Evolutionary conservation across 345 rosid genomes (phyloP).

Genomic region (Microthlaspi erraticum): DNA sequence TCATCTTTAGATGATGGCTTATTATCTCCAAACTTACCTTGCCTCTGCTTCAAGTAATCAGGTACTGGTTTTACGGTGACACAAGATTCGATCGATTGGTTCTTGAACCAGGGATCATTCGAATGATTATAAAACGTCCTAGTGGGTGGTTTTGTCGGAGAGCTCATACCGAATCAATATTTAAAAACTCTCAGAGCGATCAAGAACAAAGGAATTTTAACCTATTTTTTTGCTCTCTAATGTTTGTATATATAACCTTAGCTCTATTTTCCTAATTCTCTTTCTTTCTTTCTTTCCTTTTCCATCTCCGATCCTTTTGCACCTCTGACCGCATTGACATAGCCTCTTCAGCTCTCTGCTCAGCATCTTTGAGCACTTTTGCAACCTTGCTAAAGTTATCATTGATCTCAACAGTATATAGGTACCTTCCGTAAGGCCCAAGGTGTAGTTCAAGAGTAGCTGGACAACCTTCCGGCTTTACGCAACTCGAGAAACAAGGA

Average conservation of each 20-base stretch:
- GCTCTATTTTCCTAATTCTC: too few relatives aligned
- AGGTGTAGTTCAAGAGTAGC: too few relatives aligned
- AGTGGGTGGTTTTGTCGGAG: conserved; percentile 56
- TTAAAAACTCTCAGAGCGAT: neutral
- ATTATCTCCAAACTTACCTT: conserved; percentile 73
- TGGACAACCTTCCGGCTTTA: conserved; percentile 75
- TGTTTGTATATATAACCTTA: too few relatives aligned
- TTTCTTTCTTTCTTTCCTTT: conserved; percentile 70
- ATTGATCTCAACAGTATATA: too few relatives aligned
- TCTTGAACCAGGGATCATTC: conserved; percentile 79
- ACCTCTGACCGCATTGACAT: conserved; percentile 87
- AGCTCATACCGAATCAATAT: conserved; percentile 47
- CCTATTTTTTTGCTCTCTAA: too few relatives aligned
- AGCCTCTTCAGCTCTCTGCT: too few relatives aligned
- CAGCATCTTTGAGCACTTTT: conserved; percentile 71
- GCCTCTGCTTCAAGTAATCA: conserved; percentile 56
- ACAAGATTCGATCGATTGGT: conserved; percentile 46
- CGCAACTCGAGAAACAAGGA: conserved; percentile 87
- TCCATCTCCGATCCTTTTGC: conserved; percentile 82
- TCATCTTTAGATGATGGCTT: conserved; percentile 71
- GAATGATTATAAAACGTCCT: conserved; percentile 69
- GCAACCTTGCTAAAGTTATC: conserved; percentile 75
- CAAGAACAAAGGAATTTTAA: neutral
- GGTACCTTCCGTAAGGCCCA: too few relatives aligned
- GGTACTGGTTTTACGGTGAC: conserved; percentile 55